A percentile compares a stretch with the other conserved stretches of the same genome.
Conservation (phyloP, 1,284 basidiomycete species). For the Sanguinoderma infundibulare region DNA sequence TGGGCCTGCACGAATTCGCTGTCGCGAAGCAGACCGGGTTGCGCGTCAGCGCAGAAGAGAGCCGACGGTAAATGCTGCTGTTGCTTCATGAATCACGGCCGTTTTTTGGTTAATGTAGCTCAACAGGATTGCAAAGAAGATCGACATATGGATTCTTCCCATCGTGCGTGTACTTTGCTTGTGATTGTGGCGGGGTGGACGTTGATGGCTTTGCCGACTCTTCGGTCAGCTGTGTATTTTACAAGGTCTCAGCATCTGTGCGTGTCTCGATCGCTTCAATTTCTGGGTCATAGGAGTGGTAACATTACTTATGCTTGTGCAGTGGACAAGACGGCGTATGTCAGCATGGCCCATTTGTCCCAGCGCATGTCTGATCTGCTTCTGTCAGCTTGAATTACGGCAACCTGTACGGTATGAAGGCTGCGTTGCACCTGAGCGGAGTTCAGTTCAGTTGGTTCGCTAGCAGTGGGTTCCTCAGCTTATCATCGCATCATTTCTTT, state of each 20-base stretch:
- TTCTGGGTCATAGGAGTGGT: background rate
- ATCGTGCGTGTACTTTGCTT: no score
- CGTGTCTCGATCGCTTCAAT: no score
- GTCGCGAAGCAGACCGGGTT: background rate
- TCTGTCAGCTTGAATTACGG: constrained; percentile 22
- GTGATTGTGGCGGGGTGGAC: no score
- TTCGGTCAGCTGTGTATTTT: constrained; percentile 25
- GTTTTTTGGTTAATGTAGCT: no score
- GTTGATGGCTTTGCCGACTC: no score
- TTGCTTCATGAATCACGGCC: background rate
- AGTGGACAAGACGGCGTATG: constrained; percentile 31
- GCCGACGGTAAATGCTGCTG: background rate
- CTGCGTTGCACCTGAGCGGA: constrained; percentile 19
- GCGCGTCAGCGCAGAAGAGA: background rate
- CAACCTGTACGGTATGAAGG: constrained; percentile 29
- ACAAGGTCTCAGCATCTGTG: constrained; percentile 26
- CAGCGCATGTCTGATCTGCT: background rate
- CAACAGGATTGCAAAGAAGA: constrained; percentile 25
- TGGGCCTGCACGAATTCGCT: constrained; percentile 4
- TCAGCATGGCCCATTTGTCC: background rate
- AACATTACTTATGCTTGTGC: background rate
- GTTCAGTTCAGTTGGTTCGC: constrained; percentile 28
- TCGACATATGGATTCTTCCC: constrained; percentile 26
- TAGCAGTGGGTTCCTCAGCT: constrained; percentile 16
- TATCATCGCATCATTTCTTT: no score